Evolutionary conservation across 2,329 filamentous ascomycete genomes (phyloP).

Genomic region (Ophiostoma angusticollis): DNA sequence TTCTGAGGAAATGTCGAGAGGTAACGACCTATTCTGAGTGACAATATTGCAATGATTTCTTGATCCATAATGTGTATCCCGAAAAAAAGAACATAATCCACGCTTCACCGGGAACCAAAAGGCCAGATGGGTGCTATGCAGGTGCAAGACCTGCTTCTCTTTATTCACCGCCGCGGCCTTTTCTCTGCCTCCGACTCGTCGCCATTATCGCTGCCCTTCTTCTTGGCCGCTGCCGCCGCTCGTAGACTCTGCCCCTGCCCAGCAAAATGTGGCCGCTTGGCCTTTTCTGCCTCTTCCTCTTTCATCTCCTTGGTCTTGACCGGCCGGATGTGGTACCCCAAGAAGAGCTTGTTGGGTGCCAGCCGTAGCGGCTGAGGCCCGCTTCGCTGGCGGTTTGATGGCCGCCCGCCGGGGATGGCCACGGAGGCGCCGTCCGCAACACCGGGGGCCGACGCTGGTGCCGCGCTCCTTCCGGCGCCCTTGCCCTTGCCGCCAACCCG

Average conservation of each 20-base stretch:
- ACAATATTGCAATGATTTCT: too few relatives aligned
- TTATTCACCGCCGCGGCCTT: constrained; percentile 26
- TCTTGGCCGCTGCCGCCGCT: constrained; percentile 35
- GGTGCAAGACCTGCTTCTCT: neutral
- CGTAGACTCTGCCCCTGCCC: constrained; percentile 74
- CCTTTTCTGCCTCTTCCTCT: constrained; percentile 51
- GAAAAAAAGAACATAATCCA: neutral
- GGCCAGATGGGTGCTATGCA: neutral
- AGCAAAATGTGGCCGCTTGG: constrained; percentile 60
- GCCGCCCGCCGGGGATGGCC: constrained; percentile 15
- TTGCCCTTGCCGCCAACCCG: constrained; percentile 77
- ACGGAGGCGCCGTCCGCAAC: neutral
- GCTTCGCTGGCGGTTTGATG: constrained; percentile 39
- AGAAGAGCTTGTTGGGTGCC: constrained; percentile 84
- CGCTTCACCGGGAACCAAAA: neutral
- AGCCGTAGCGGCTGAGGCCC: constrained; percentile 79
- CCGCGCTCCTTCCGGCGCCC: constrained; percentile 30
- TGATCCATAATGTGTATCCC: too few relatives aligned
- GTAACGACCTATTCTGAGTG: too few relatives aligned
- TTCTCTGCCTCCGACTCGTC: constrained; percentile 35
- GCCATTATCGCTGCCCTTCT: constrained; percentile 52
- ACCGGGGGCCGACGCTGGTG: neutral
- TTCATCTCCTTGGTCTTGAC: constrained; percentile 66
- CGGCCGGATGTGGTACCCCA: constrained; percentile 87
- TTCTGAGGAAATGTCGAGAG: too few relatives aligned